phyloP scores from a whole-genome alignment of 2,329 filamentous ascomycete species.

The Ampelomyces quisqualis region DNA sequence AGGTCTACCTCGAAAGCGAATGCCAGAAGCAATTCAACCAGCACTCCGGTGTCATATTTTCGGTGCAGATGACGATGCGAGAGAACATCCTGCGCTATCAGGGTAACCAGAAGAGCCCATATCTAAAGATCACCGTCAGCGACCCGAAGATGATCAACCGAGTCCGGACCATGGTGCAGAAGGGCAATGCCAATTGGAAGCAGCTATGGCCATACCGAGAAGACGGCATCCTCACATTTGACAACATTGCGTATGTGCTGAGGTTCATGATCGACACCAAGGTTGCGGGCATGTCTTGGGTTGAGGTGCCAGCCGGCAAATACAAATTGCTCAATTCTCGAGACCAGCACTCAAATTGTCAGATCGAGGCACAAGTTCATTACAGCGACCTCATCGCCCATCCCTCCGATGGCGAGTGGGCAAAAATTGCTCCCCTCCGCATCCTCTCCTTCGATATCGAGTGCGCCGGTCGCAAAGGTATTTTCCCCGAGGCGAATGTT shows the following conservation, averaged over 20 bases:
- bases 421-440: slow-evolving; percentile 92
- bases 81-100: slow-evolving; percentile 95
- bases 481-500: slow-evolving; percentile 88
- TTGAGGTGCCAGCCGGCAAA: slow-evolving; percentile 73
- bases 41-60: slow-evolving; percentile 72
- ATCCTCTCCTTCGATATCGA: slow-evolving; percentile 98
- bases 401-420: slow-evolving; percentile 88
- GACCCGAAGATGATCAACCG: slow-evolving; percentile 82
- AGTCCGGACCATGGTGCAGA: slow-evolving; percentile 74
- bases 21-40: slow-evolving; percentile 58
- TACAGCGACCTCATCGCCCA: slow-evolving; percentile 85
- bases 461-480: slow-evolving; percentile 93
- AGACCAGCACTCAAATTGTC: slow-evolving; percentile 83
- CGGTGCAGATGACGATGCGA: slow-evolving; percentile 76
- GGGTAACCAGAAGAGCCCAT: slow-evolving; percentile 87
- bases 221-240: slow-evolving; percentile 81
- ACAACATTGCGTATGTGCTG: slow-evolving; percentile 92
- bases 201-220: slow-evolving; percentile 70
- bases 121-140: slow-evolving; percentile 88
- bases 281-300: slow-evolving; percentile 96
- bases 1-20: slow-evolving; percentile 75
- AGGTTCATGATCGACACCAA: slow-evolving; percentile 98
- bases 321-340: slow-evolving; percentile 69
- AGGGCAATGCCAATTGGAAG: slow-evolving; percentile 81
- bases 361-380: slow-evolving; percentile 87